These are phyloP conservation scores for Penicillium tannophilum DNA, from an alignment of 495 filamentous ascomycete genomes.

Conservation along the genomic window DNA sequence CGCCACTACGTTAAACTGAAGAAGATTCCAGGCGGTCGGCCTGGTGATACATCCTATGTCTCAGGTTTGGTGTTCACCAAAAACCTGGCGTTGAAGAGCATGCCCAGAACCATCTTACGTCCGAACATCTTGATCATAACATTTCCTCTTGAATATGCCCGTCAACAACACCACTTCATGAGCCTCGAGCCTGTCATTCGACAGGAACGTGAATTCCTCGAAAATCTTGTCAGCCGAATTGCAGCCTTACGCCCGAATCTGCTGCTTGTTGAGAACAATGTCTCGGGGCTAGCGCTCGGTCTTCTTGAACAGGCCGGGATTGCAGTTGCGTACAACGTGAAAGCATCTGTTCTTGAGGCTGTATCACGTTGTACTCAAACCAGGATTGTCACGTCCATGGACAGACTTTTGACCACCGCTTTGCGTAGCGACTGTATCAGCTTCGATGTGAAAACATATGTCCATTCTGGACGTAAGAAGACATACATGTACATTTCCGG, in stretches of 20 bases:
- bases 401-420: slow-evolving; percentile 85
- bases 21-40: slow-evolving; percentile 86
- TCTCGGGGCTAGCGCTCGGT: slow-evolving; percentile 86
- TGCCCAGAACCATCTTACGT: slow-evolving; percentile 81
- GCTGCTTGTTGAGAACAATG: slow-evolving; percentile 84
- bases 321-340: slow-evolving; percentile 93
- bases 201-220: slow-evolving; percentile 92
- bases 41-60: slow-evolving; percentile 90
- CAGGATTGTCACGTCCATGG: slow-evolving; percentile 89
- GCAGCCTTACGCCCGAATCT: slow-evolving; percentile 79
- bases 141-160: slow-evolving; percentile 94
- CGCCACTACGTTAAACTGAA: slow-evolving; percentile 99
- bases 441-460: slow-evolving; percentile 94
- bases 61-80: slow-evolving; percentile 97
- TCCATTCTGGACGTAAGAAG: slow-evolving; percentile 79
- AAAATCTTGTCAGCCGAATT: slow-evolving; percentile 92
- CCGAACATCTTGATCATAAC: slow-evolving; percentile 91
- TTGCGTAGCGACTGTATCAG: slow-evolving; percentile 76
- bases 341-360: slow-evolving; percentile 90
- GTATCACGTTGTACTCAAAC: slow-evolving; percentile 90
- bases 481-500: slow-evolving; percentile 96
- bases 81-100: slow-evolving; percentile 92
- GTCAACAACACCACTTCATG: slow-evolving; percentile 97
- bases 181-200: slow-evolving; percentile 95
- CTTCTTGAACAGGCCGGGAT: slow-evolving; percentile 86